These are phyloP conservation scores for Fusarium staphyleae DNA, from an alignment of 2,329 filamentous ascomycete species.

Conservation along the genomic window DNA sequence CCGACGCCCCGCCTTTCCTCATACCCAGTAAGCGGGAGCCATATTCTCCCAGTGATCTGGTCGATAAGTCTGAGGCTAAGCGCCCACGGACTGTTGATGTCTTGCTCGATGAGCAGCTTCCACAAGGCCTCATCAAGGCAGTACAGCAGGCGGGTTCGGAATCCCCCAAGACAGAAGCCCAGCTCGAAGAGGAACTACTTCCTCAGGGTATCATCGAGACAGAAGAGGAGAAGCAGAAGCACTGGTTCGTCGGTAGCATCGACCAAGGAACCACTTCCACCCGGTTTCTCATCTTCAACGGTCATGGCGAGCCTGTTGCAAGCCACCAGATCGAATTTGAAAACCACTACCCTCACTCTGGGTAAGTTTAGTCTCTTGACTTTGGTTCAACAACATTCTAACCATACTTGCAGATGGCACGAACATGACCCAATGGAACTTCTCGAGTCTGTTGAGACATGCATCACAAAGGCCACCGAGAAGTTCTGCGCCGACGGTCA, in stretches of 20 bases:
- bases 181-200: constrained; percentile 29
- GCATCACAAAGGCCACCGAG: constrained; percentile 78
- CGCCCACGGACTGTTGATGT: constrained; percentile 36
- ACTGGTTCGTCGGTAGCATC: constrained; percentile 83
- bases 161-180: constrained; percentile 3
- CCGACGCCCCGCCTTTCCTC: constrained; percentile 9
- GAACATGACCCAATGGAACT: constrained; percentile 86
- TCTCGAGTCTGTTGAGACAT: constrained; percentile 75
- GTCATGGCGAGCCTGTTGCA: constrained; percentile 76
- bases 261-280: constrained; percentile 92
- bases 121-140: constrained; percentile 36
- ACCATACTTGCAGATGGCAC: constrained; percentile 71
- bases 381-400: not conserved
- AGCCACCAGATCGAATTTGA: constrained; percentile 87
- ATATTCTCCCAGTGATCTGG: constrained; percentile 6
- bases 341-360: constrained; percentile 83
- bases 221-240: constrained; percentile 41
- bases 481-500: constrained; percentile 76
- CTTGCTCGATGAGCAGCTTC: constrained; percentile 37
- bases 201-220: constrained; percentile 45
- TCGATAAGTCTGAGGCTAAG: constrained; percentile 21
- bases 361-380: constrained; percentile 61
- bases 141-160: constrained; percentile 6
- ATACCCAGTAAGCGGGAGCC: constrained; percentile 22
- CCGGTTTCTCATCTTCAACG: constrained; percentile 89